A percentile compares a stretch with the other conserved stretches of the same genome.
Evolutionary conservation across 2,329 filamentous ascomycete genomes (phyloP).

Genomic region (Colletotrichum sp.): DNA sequence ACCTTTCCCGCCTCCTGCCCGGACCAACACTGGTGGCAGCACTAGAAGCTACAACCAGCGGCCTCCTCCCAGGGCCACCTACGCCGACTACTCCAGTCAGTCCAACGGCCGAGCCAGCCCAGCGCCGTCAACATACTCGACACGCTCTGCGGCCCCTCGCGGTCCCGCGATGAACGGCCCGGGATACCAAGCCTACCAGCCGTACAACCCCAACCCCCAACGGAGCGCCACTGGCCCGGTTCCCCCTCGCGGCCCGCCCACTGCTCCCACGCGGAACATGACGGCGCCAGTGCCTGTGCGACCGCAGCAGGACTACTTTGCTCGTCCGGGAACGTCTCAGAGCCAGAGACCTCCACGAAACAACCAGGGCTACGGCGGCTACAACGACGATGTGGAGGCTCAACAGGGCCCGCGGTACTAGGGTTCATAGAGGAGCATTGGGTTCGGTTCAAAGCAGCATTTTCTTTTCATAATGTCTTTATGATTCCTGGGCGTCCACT

Average conservation of each 20-base stretch:
- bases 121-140: conserved; percentile 31
- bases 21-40: conserved; percentile 28
- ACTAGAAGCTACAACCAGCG: neutral
- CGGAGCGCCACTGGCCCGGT: conserved; percentile 46
- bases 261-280: conserved; percentile 48
- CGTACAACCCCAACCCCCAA: conserved; percentile 26
- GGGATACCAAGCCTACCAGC: conserved; percentile 23
- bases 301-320: conserved; percentile 30
- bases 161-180: conserved; percentile 20
- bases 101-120: conserved; percentile 35
- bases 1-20: conserved; percentile 34
- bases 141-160: conserved; percentile 22
- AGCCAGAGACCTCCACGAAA: conserved; percentile 22
- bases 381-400: conserved; percentile 36
- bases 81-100: conserved; percentile 22
- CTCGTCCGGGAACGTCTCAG: conserved; percentile 29
- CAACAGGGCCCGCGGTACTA: conserved; percentile 34
- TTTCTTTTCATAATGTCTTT: conserved; percentile 19
- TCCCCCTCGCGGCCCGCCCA: conserved; percentile 34
- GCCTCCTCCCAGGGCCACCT: conserved; percentile 9
- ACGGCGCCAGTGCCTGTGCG: conserved; percentile 40
- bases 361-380: conserved; percentile 35
- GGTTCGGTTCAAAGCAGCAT: neutral
- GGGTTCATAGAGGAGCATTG: neutral
- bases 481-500: conserved; percentile 7